A percentile compares a stretch with the other conserved stretches of the same genome.
These are phyloP conservation scores for Lecanosticta acicola DNA, from an alignment of 2,329 filamentous ascomycete genomes.

Conservation along the genomic window DNA sequence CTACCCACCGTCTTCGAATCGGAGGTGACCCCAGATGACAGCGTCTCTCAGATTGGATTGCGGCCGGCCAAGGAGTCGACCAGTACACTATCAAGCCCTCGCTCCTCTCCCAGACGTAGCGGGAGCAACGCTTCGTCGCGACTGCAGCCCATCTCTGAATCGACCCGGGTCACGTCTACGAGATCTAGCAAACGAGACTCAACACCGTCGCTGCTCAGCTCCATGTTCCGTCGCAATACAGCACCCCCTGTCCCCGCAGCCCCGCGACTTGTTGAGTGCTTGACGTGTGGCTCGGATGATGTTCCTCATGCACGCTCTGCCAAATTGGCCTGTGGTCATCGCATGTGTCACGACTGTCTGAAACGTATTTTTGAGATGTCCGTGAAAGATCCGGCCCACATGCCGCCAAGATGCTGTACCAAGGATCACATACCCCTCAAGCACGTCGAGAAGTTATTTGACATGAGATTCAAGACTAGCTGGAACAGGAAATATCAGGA, in stretches of 20 bases:
- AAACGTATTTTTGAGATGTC: slow-evolving; percentile 70
- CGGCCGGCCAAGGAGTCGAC: slow-evolving; percentile 5
- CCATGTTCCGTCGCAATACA: slow-evolving; percentile 23
- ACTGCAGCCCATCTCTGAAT: slow-evolving; percentile 20
- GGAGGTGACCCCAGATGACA: slow-evolving; percentile 30
- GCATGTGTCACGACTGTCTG: slow-evolving; percentile 74
- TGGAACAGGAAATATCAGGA: slow-evolving; percentile 81
- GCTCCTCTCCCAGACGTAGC: slow-evolving; percentile 17
- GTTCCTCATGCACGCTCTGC: slow-evolving; percentile 58
- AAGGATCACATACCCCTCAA: slow-evolving; percentile 66
- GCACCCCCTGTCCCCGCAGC: slow-evolving; percentile 12
- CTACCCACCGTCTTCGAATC: slow-evolving; percentile 12
- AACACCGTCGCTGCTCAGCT: slow-evolving; percentile 18
- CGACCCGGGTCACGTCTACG: slow-evolving; percentile 11
- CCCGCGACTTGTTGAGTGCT: slow-evolving; percentile 52
- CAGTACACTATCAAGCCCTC: slow-evolving; percentile 1
- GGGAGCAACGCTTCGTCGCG: slow-evolving; percentile 22
- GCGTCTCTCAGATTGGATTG: slow-evolving; percentile 27
- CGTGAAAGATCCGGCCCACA: slow-evolving; percentile 68
- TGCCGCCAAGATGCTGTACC: slow-evolving; percentile 80
- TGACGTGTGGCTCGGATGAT: slow-evolving; percentile 65
- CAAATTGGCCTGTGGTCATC: slow-evolving; percentile 71
- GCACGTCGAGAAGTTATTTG: slow-evolving; percentile 71
- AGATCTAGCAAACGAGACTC: slow-evolving; percentile 24
- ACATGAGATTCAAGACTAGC: slow-evolving; percentile 64